These are phyloP conservation scores for Phytophthora sansomeana DNA, from an alignment of 352 stramenopile genomes.

Conservation along the genomic window DNA sequence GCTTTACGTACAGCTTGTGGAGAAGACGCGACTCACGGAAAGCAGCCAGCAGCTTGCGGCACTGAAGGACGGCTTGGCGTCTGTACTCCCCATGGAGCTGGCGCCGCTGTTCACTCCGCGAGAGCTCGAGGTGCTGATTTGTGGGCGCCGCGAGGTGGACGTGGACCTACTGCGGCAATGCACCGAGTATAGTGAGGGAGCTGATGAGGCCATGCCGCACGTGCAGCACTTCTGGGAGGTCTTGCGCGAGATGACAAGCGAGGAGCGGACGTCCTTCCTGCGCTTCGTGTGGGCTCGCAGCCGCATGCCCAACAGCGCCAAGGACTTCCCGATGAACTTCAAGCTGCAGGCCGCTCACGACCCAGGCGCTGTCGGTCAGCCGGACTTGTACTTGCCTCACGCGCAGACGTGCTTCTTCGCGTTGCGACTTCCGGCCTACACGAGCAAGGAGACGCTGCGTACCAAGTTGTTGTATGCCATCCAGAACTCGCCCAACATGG, in stretches of 20 bases:
- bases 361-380: conserved; percentile 70
- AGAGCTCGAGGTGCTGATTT: conserved; percentile 97
- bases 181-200: conserved; percentile 97
- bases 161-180: conserved; percentile 96
- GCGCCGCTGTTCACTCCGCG: conserved; percentile 95
- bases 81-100: conserved; percentile 97
- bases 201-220: conserved; percentile 91
- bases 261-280: conserved; percentile 96
- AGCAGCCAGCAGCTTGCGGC: conserved; percentile 83
- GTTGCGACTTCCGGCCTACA: conserved; percentile 96
- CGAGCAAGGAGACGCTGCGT: conserved; percentile 87
- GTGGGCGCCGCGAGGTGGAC: conserved; percentile 96
- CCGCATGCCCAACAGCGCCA: conserved; percentile 96
- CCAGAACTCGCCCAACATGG: conserved; percentile 97
- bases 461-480: conserved; percentile 94
- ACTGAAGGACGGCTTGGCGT: conserved; percentile 88
- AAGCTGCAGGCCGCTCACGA: conserved; percentile 91
- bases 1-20: conserved; percentile 72
- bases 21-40: conserved; percentile 78
- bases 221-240: conserved; percentile 97
- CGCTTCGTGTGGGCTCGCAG: conserved; percentile 98
- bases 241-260: conserved; percentile 95
- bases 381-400: conserved; percentile 95
- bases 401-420: conserved; percentile 99
- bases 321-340: conserved; percentile 97